Conservation (phyloP, 768 basidiomycete genomes). For the Leccinellum rugosiceps region DNA sequence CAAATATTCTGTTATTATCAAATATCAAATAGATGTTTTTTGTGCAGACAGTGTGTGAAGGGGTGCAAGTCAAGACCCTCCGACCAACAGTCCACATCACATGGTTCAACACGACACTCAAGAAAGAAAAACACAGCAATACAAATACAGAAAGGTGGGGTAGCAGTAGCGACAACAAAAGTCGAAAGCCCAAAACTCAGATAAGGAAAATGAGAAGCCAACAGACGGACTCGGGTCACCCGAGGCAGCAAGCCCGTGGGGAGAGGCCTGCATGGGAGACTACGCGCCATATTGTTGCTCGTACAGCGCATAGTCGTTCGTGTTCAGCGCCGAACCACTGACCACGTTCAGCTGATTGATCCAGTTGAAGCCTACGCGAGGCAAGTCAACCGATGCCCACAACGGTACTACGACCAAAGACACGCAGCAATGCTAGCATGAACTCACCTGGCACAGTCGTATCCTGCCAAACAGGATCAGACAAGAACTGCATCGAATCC, state of each 20-base stretch:
- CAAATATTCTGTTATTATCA: neutral
- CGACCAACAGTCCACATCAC: neutral
- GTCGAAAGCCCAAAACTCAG: neutral
- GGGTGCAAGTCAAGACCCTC: neutral
- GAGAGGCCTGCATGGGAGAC: neutral
- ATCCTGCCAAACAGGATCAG: constrained; percentile 56
- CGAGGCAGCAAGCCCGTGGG: no score
- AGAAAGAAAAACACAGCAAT: neutral
- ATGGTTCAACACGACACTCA: neutral
- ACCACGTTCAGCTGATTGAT: constrained; percentile 28
- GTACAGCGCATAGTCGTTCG: constrained; percentile 29
- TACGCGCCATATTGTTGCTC: constrained; percentile 17
- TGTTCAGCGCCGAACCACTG: constrained; percentile 14
- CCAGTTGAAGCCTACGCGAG: constrained; percentile 34
- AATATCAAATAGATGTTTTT: neutral
- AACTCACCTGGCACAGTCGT: constrained; percentile 51
- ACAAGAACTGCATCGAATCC: constrained; percentile 58
- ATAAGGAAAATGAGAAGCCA: neutral
- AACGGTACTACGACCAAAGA: neutral
- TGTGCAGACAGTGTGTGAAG: neutral
- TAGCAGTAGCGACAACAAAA: neutral
- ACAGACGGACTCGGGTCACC: neutral
- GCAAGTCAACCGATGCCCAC: neutral
- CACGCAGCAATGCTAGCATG: neutral
- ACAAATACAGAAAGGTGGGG: neutral